These are phyloP conservation scores for Zelopaecilomyces penicillatus DNA, from an alignment of 2,329 filamentous ascomycete genomes.

Conservation along the genomic window DNA sequence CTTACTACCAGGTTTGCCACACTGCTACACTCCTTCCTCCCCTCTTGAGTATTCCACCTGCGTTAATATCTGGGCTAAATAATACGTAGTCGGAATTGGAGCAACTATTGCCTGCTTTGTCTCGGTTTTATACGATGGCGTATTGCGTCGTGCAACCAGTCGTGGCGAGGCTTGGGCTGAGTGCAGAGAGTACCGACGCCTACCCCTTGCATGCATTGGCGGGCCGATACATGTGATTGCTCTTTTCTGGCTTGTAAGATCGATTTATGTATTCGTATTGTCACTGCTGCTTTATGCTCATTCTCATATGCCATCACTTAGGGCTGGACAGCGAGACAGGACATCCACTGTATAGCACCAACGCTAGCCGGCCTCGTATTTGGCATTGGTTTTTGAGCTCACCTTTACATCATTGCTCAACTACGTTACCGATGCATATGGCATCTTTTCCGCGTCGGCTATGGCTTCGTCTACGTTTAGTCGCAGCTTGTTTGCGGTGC, in stretches of 20 bases:
- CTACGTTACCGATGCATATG: constrained; percentile 10
- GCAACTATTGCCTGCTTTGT: constrained; percentile 5
- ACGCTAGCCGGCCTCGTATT: constrained; percentile 7
- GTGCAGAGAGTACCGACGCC: constrained; percentile 42
- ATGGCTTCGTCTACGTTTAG: constrained; percentile 14
- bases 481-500: constrained; percentile 54
- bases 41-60: too few relatives aligned
- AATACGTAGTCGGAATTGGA: not conserved
- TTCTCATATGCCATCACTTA: too few relatives aligned
- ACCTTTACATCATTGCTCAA: constrained; percentile 9
- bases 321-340: constrained; percentile 7
- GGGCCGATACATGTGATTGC: constrained; percentile 28
- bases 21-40: too few relatives aligned
- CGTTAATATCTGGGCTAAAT: too few relatives aligned
- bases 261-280: too few relatives aligned
- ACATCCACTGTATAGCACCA: constrained; percentile 10
- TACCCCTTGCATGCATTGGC: constrained; percentile 48
- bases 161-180: constrained; percentile 38
- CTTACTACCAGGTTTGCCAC: constrained; percentile 6
- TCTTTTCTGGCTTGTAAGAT: constrained; percentile 11
- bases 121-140: constrained; percentile 1
- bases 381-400: constrained; percentile 8
- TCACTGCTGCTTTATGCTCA: too few relatives aligned
- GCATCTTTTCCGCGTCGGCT: constrained; percentile 11
- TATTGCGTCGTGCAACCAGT: not conserved